Evolutionary conservation across 2,329 filamentous ascomycete genomes (phyloP), one percentile per base, ranked within the genome.

Genomic region (Diplodia corticola): DNA sequence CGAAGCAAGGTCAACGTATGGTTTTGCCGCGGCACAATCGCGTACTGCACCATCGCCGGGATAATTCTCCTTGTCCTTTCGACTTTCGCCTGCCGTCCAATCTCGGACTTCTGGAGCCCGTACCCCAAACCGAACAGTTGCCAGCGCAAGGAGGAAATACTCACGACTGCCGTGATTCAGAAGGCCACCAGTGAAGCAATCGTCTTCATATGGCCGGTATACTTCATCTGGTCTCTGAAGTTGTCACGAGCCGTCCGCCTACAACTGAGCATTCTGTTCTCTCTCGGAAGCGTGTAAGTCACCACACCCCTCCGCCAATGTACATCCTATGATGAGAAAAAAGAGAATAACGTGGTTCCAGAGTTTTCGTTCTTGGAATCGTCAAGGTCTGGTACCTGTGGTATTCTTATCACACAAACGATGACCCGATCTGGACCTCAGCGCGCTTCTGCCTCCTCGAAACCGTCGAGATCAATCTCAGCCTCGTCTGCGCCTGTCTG

Each of bases 241-340:
- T 67, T 75, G 4, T 74, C 74, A 5, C 40, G 67, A 5, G 68
- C 69, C 9, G 71, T 75, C 63, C 70, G 74, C 1, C 33, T 75
- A 1, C 73, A 71, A 1, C 61, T 77, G 17, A 72, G 69, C 1
- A 68, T 67, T 49, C 72, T 75, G 70, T 76, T 77, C 66, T 71
- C 70, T 12, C 63, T 73, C 1, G 74, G 75, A 33, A 70, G 76
- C 50, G 75, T 80, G 79, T 81, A 68, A 67, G 67, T 64, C 20
- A 73, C 72, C 9, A 73, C 74, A 9, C 60, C 71, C 20, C 66
- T 69, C 37, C 72, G 74, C 3, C 74, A 0, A 75, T 72, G 66
- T n/a, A n/a, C 75, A 72, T 69, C 74, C 24, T 74, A 71, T 33
- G 26, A 33, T 17, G 5, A n/a, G 6, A 15, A 53, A 28, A 50